Evolutionary conservation across 1,139 yeast genomes (phyloP), one percentile per base, ranked within the genome.

Genomic region (Taiozyma sp.): DNA sequence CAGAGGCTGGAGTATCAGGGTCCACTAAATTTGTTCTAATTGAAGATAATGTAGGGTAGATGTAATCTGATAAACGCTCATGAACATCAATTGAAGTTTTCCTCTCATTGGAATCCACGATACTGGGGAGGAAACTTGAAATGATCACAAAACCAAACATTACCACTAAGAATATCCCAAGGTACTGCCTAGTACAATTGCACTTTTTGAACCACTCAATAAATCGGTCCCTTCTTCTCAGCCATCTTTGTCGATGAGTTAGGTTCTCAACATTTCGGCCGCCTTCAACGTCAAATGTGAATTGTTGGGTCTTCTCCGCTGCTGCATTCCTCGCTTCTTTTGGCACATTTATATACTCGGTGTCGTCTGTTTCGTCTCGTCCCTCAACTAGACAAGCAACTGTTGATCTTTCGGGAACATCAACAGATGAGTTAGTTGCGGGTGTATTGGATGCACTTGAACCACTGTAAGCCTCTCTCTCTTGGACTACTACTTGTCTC

Each of bases 1-100:
- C 90, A 22, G 67, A 69, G 2, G 63, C 47, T 1, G 96, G 36
- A 2, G 96, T 89, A 63, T 89, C 96, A 10, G 87, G 86, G 64
- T 89, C 96, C 7, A 89, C 76, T 49, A 88, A 71, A 28, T 67
- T 58, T 1, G 84, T 77, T 59, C 96, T 73, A 45, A 87, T 76
- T 2, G 89, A 80, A 46, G 78, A 63, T 43, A 81, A 64, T 40
- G 69, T 65, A 8, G 86, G 86, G 58, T 80, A 81, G 14, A 67
- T 58, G 60, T 80, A 81, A 12, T 70, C 66, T 1, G 84, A 70
- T 56, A 81, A 68, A 2, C 75, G 61, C 46, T 72, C 74, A 63
- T 75, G 74, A 9, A 54, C 54, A 8, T 38, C 30, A 2, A 19
- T n/a, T 23, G 19, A 19, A 19, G 14, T 7, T 4, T 19, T 10